These are phyloP conservation scores for Diaporthe batatas DNA, from an alignment of 2,329 filamentous ascomycete species.

Conservation along the genomic window DNA sequence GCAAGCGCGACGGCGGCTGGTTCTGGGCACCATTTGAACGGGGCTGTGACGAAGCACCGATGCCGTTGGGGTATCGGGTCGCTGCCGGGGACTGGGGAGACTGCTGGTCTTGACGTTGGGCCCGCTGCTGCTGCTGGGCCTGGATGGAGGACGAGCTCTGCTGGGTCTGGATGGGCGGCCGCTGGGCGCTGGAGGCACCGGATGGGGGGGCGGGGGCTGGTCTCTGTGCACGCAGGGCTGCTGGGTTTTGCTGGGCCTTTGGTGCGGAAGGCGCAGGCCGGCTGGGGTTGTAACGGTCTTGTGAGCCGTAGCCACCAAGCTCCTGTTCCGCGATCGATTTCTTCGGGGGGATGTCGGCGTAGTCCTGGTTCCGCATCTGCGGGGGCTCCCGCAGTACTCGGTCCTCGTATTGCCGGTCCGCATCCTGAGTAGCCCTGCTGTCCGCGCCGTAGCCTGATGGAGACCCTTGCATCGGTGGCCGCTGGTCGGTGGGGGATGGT, in stretches of 20 bases:
- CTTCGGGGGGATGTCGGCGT: constrained; percentile 86
- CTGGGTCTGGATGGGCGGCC: constrained; percentile 64
- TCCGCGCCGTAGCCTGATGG: constrained; percentile 67
- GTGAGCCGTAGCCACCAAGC: constrained; percentile 75
- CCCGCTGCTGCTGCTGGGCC: constrained; percentile 61
- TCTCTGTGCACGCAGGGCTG: constrained; percentile 77
- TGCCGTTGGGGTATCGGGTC: constrained; percentile 70
- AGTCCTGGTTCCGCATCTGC: constrained; percentile 77
- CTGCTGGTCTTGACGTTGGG: constrained; percentile 62
- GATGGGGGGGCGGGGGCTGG: constrained; percentile 79
- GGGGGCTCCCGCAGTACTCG: constrained; percentile 51
- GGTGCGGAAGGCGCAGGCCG: constrained; percentile 88
- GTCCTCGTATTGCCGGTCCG: constrained; percentile 74
- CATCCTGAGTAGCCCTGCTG: constrained; percentile 58
- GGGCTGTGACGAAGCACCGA: constrained; percentile 64
- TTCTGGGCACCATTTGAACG: constrained; percentile 61
- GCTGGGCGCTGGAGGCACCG: constrained; percentile 55
- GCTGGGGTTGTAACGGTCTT: constrained; percentile 86
- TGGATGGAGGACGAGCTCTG: constrained; percentile 62
- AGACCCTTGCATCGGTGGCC: constrained; percentile 70
- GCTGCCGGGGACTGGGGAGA: constrained; percentile 61
- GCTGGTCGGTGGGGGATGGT: constrained; percentile 62
- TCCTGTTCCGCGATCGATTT: constrained; percentile 91
- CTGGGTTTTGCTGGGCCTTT: constrained; percentile 69
- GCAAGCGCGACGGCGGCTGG: constrained; percentile 63